phyloP scores from a whole-genome alignment of 2,329 filamentous ascomycete genomes.

The Lasiodiplodia citricola region DNA sequence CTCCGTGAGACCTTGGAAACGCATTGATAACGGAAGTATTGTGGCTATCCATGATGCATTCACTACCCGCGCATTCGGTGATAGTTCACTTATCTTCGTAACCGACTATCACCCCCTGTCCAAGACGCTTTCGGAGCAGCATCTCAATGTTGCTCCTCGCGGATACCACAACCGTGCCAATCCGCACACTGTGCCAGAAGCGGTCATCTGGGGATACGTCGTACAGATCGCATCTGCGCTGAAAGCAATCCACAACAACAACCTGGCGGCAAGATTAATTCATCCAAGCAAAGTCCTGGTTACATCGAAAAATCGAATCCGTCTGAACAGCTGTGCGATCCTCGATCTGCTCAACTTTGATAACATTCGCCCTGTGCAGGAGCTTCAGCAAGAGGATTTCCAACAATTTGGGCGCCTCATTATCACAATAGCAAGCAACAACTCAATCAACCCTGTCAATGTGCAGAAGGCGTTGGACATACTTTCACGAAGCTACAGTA shows the following conservation, averaged over 20 bases:
- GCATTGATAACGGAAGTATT: constrained; percentile 78
- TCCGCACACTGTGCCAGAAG: constrained; percentile 44
- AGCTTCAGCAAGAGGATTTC: constrained; percentile 88
- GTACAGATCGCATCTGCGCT: constrained; percentile 89
- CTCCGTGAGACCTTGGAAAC: constrained; percentile 86
- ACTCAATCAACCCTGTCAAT: constrained; percentile 63
- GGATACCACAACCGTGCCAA: constrained; percentile 23
- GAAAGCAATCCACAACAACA: constrained; percentile 80
- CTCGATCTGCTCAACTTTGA: constrained; percentile 90
- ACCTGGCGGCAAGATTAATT: constrained; percentile 83
- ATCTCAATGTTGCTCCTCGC: constrained; percentile 58
- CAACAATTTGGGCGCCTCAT: constrained; percentile 83
- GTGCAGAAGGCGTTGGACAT: constrained; percentile 55
- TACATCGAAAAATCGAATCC: constrained; percentile 87
- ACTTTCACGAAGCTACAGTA: constrained; percentile 71
- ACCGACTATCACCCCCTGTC: constrained; percentile 92
- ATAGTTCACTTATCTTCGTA: constrained; percentile 92
- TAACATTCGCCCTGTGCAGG: constrained; percentile 66
- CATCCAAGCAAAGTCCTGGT: constrained; percentile 87
- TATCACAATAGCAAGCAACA: constrained; percentile 79
- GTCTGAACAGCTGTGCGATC: constrained; percentile 85
- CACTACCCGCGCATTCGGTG: constrained; percentile 89
- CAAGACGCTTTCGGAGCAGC: constrained; percentile 85
- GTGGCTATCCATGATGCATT: constrained; percentile 92
- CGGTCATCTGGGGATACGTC: constrained; percentile 87